Evolutionary conservation across 345 rosid species (phyloP).

Genomic region (Odontarrhena argentea): DNA sequence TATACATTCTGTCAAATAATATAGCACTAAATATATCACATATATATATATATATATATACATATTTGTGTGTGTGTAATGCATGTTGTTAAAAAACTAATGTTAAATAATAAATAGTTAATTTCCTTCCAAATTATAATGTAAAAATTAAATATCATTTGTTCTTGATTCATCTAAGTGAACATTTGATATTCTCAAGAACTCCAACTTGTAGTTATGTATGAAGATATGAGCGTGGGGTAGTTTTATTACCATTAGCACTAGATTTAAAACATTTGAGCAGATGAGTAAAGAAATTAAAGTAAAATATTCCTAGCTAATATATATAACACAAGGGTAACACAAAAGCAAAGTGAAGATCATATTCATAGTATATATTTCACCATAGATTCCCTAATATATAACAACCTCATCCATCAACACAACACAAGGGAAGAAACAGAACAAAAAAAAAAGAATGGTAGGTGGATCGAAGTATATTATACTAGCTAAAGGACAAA

Average conservation of each 20-base stretch:
- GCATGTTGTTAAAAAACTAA: too few relatives aligned
- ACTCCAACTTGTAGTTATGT: conserved; percentile 6
- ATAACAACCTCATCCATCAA: conserved; percentile 7
- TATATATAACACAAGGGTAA: conserved; percentile 16
- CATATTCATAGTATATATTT: conserved; percentile 17
- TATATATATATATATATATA: too few relatives aligned
- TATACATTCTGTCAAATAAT: too few relatives aligned
- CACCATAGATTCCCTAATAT: conserved; percentile 11
- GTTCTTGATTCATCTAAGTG: background rate
- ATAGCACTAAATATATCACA: too few relatives aligned
- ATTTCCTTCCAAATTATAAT: too few relatives aligned
- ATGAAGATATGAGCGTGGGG: background rate
- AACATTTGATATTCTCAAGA: background rate
- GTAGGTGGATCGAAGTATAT: conserved; percentile 15
- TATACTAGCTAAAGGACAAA: conserved; percentile 12
- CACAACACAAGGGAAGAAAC: conserved; percentile 1
- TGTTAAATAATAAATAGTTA: too few relatives aligned
- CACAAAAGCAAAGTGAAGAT: conserved; percentile 13
- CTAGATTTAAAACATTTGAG: background rate
- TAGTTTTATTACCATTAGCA: background rate
- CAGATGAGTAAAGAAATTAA: conserved; percentile 4
- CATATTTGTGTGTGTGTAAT: too few relatives aligned
- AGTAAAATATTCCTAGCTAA: conserved; percentile 6
- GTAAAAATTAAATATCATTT: background rate
- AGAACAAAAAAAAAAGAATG: conserved; percentile 2